These are phyloP conservation scores for Choanephora cucurbitarum DNA, from an alignment of 371 early-diverging fungal genomes.

Conservation along the genomic window DNA sequence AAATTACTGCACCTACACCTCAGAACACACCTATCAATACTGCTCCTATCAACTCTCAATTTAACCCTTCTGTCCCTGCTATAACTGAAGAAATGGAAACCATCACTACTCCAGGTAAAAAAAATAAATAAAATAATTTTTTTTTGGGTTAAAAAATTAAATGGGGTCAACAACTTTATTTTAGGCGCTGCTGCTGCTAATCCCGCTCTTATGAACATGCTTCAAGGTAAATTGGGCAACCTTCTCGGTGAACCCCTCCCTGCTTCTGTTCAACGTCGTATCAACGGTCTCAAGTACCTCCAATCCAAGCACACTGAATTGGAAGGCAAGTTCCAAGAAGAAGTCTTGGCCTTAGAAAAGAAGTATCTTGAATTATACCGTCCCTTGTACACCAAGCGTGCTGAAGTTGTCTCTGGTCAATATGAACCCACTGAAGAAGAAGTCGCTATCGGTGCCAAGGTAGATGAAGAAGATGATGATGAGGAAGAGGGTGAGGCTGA, in stretches of 20 bases:
- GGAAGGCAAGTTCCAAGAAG: constrained; percentile 84
- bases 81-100: constrained; percentile 55
- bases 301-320: constrained; percentile 82
- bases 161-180: not conserved
- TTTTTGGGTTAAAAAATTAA: no score
- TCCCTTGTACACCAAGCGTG: constrained; percentile 88
- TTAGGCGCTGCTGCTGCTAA: constrained; percentile 38
- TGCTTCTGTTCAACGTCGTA: constrained; percentile 73
- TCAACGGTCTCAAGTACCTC: constrained; percentile 81
- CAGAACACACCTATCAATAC: constrained; percentile 76
- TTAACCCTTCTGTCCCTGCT: constrained; percentile 47
- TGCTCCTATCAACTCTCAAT: constrained; percentile 61
- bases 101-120: constrained; percentile 29
- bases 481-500: constrained; percentile 41
- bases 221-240: constrained; percentile 72
- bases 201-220: constrained; percentile 57
- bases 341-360: constrained; percentile 90
- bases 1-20: constrained; percentile 66
- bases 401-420: constrained; percentile 71
- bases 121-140: not conserved
- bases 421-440: constrained; percentile 89
- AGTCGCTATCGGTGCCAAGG: constrained; percentile 63
- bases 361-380: constrained; percentile 82
- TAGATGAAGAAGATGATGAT: constrained; percentile 59
- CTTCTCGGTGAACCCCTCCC: constrained; percentile 82